A percentile compares a stretch with the other conserved stretches of the same genome.
phyloP scores from a whole-genome alignment of 805 yeast genomes.

The Schwanniomyces vanrijiae region DNA sequence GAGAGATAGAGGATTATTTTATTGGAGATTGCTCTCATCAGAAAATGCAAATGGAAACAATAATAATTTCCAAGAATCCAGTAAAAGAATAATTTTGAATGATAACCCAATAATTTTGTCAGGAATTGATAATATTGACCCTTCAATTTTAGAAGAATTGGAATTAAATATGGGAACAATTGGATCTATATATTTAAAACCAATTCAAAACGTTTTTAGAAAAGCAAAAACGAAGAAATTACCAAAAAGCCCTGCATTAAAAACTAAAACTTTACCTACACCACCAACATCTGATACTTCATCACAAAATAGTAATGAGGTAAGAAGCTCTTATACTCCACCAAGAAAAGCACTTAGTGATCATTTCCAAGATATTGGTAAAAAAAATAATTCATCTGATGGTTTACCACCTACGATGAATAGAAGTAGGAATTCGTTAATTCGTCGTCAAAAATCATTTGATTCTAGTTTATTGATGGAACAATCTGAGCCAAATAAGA shows the following conservation, averaged over 20 bases:
- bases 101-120: constrained; percentile 62
- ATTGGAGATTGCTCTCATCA: constrained; percentile 74
- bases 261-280: constrained; percentile 14
- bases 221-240: constrained; percentile 52
- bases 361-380: not conserved
- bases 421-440: constrained; percentile 10
- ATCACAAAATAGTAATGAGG: not conserved
- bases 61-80: constrained; percentile 38
- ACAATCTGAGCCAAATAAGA: constrained; percentile 7
- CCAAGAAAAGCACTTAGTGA: not conserved
- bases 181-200: constrained; percentile 82
- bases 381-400: constrained; percentile 2
- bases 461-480: constrained; percentile 19
- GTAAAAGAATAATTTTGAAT: constrained; percentile 55
- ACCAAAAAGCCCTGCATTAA: constrained; percentile 46
- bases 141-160: constrained; percentile 70
- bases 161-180: constrained; percentile 80
- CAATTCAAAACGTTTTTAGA: constrained; percentile 78
- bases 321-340: not conserved
- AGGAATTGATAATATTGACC: constrained; percentile 70
- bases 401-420: constrained; percentile 6
- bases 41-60: constrained; percentile 35
- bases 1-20: constrained; percentile 80
- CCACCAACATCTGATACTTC: constrained; percentile 4
- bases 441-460: constrained; percentile 18